These are phyloP conservation scores for Lomentospora prolificans DNA, from an alignment of 2,329 filamentous ascomycete species.

Conservation along the genomic window DNA sequence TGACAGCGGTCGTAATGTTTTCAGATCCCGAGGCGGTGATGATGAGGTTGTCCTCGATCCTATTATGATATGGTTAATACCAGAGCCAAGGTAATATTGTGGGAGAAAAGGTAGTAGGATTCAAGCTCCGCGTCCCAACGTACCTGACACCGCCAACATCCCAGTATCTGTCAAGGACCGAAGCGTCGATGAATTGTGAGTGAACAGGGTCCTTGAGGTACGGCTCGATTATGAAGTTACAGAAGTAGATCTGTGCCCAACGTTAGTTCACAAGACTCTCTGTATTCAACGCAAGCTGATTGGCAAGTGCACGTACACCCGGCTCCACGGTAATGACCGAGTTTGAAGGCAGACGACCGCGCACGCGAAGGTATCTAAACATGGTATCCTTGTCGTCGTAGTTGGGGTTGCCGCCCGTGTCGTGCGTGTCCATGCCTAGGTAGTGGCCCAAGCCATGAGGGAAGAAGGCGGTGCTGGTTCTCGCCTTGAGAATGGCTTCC, in stretches of 20 bases:
- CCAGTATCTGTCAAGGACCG: constrained; percentile 71
- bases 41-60: constrained; percentile 62
- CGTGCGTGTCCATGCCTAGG: constrained; percentile 86
- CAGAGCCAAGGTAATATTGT: neutral
- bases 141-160: constrained; percentile 65
- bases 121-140: constrained; percentile 16
- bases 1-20: constrained; percentile 64
- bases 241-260: constrained; percentile 66
- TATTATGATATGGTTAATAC: constrained; percentile 12
- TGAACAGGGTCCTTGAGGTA: constrained; percentile 65
- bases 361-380: constrained; percentile 78
- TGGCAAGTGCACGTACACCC: constrained; percentile 46
- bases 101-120: neutral
- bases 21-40: constrained; percentile 60
- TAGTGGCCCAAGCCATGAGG: constrained; percentile 89
- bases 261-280: neutral
- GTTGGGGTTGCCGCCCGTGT: constrained; percentile 70
- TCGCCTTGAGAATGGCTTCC: constrained; percentile 63
- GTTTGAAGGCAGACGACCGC: constrained; percentile 64
- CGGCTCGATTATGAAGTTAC: constrained; percentile 75
- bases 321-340: constrained; percentile 93
- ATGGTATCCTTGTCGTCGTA: constrained; percentile 71
- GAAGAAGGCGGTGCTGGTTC: constrained; percentile 84
- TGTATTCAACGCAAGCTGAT: neutral
- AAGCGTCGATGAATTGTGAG: constrained; percentile 64